Base-by-base conservation (phyloP, 768 basidiomycete genomes). In the Peribolospora kevripleyi region DNA sequence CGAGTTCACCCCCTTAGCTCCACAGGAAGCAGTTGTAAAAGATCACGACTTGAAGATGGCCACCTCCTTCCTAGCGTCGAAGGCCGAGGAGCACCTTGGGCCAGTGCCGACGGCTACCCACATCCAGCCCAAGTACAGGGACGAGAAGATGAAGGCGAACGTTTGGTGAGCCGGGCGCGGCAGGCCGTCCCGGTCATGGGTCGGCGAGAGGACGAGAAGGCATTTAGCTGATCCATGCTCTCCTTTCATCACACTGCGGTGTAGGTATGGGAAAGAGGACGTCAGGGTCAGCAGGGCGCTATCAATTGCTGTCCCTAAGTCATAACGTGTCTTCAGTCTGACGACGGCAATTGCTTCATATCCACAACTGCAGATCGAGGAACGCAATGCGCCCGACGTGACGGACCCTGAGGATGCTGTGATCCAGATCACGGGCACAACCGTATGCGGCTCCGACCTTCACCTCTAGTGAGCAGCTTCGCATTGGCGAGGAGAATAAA, bases 351-450 rank as follows among this genome's bases (percentile, higher is more conserved):
- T 8, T 6, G 47, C 36, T 50, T 7, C 14, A 3, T 7, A 25
- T 8, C 9, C 7, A 50, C 51, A 53, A 36, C 49, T 61, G 10
- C 3, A 40, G 11, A 48, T 61, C 39, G 41, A 37, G 3, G 48
- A 57, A 38, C 57, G 58, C n/a, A 47, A 50, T 25, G 58, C 59
- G 58, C 64, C 61, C 6, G 53, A 76, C 55, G 75, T 84, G 61
- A 78, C 75, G 2, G 76, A 82, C 57, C 75, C 76, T n/a, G 74
- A 78, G 61, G 82, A 86, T 60, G 78, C 84, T 53, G 76, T 84
- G 54, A 61, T 84, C 54, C 75, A 76, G 65, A 76, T 83, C 3
- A 84, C 82, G 25, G 82, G 81, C 0, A 77, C 78, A 0, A 84
- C 80, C 13, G 76, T 81, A 50, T 81, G 80, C 59, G 78, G 81